A percentile compares a stretch with the other conserved stretches of the same genome.
Evolutionary conservation across 306 rosid genomes (phyloP).

Genomic region (Lablab purpureus): DNA sequence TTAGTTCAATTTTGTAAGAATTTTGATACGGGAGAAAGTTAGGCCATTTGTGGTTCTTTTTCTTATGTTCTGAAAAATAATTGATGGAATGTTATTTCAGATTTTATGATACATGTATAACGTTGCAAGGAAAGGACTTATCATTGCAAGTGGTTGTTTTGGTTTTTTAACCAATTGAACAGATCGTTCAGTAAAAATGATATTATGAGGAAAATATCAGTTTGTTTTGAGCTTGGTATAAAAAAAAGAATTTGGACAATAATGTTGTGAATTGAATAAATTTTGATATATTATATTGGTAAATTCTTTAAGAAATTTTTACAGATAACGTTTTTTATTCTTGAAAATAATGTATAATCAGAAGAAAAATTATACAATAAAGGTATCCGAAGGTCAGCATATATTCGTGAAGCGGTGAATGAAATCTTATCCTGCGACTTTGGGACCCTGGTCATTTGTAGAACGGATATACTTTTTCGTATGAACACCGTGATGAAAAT

Average conservation of each 20-base stretch:
- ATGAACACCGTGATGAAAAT: background rate
- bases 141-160: background rate
- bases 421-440: background rate
- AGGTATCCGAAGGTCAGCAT: background rate
- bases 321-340: too few relatives aligned
- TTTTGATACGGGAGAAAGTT: slow-evolving; percentile 9
- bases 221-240: too few relatives aligned
- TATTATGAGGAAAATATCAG: too few relatives aligned
- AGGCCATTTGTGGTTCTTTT: slow-evolving; percentile 5
- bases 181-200: background rate
- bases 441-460: background rate
- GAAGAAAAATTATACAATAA: too few relatives aligned
- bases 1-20: slow-evolving; percentile 24
- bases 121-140: background rate
- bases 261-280: too few relatives aligned
- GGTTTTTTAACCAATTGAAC: background rate
- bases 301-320: too few relatives aligned
- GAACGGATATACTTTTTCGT: background rate
- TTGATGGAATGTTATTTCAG: background rate
- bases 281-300: too few relatives aligned
- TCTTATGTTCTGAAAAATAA: background rate
- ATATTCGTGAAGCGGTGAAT: too few relatives aligned
- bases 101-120: background rate
- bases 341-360: too few relatives aligned
- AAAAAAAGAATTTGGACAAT: too few relatives aligned